A percentile compares a stretch with the other conserved stretches of the same genome.
Evolutionary conservation across 371 early-diverging fungal species (phyloP).

Genomic region (Mucor indicus): DNA sequence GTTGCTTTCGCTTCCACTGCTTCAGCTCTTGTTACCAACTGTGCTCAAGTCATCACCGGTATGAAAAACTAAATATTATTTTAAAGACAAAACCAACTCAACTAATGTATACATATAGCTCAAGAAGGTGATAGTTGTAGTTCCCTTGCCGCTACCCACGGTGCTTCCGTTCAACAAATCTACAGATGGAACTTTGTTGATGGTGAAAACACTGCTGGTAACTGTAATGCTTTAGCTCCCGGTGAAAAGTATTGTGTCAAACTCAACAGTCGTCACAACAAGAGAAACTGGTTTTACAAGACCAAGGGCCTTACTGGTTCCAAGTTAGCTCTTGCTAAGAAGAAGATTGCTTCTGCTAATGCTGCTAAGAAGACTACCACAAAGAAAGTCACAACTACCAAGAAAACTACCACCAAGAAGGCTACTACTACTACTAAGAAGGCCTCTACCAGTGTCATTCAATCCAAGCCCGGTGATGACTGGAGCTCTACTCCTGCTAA

Average conservation of each 20-base stretch:
- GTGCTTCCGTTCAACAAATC: background rate
- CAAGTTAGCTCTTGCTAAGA: conserved; percentile 20
- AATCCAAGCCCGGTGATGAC: conserved; percentile 19
- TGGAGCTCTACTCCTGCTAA: conserved; percentile 23
- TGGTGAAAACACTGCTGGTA: background rate
- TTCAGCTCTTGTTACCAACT: conserved; percentile 7
- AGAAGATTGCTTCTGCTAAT: conserved; percentile 21
- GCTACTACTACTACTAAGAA: conserved; percentile 15
- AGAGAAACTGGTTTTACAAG: conserved; percentile 25
- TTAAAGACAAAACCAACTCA: background rate
- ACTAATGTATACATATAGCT: conserved; percentile 1
- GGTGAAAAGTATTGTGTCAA: conserved; percentile 20
- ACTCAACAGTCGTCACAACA: background rate
- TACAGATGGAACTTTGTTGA: conserved; percentile 14
- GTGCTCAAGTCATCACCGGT: conserved; percentile 15
- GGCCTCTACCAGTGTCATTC: conserved; percentile 5
- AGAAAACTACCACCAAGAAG: conserved; percentile 20
- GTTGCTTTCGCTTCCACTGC: conserved; percentile 17
- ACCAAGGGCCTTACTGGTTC: conserved; percentile 17
- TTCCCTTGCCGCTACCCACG: conserved; percentile 7
- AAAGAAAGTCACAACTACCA: conserved; percentile 6
- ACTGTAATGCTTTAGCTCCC: conserved; percentile 2
- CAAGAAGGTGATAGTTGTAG: conserved; percentile 10
- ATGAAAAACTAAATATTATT: background rate
- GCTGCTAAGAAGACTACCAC: background rate